These are phyloP conservation scores for Candida sanyaensis DNA, from an alignment of 1,139 yeast genomes.

Conservation along the genomic window DNA sequence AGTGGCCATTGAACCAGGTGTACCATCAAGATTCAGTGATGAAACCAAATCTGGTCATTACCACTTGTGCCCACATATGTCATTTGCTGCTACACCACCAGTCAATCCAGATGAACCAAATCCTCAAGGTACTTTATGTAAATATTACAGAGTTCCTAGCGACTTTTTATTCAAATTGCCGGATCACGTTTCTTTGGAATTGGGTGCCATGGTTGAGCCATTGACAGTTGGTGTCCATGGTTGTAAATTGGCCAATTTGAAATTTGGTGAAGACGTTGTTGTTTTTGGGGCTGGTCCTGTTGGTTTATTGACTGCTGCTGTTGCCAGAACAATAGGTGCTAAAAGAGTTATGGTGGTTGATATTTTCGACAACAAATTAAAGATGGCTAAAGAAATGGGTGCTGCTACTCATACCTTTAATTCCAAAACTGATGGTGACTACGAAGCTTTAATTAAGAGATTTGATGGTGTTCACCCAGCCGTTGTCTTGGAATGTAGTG, in stretches of 20 bases:
- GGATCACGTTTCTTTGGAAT: constrained; percentile 72
- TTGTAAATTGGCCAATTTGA: constrained; percentile 64
- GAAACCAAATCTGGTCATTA: constrained; percentile 76
- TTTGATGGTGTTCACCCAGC: constrained; percentile 52
- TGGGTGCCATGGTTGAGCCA: constrained; percentile 91
- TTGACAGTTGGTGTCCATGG: constrained; percentile 87
- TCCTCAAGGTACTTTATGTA: constrained; percentile 71
- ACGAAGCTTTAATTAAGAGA: constrained; percentile 31
- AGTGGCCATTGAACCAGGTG: constrained; percentile 76
- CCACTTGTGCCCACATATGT: constrained; percentile 81
- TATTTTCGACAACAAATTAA: constrained; percentile 57
- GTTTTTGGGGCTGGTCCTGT: constrained; percentile 96
- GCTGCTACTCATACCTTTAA: constrained; percentile 63
- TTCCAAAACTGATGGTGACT: constrained; percentile 46
- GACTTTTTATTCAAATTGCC: constrained; percentile 83
- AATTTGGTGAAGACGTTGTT: constrained; percentile 72
- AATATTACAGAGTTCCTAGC: constrained; percentile 75
- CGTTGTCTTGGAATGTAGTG: constrained; percentile 71
- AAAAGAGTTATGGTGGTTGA: constrained; percentile 67
- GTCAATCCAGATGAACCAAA: constrained; percentile 39
- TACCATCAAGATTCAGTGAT: constrained; percentile 74
- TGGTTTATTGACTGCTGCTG: constrained; percentile 77
- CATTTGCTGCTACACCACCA: constrained; percentile 82
- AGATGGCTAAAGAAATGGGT: constrained; percentile 57
- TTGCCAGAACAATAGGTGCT: constrained; percentile 84